phyloP scores from a whole-genome alignment of 1,284 basidiomycete species.

The Boletus semigastroideus region DNA sequence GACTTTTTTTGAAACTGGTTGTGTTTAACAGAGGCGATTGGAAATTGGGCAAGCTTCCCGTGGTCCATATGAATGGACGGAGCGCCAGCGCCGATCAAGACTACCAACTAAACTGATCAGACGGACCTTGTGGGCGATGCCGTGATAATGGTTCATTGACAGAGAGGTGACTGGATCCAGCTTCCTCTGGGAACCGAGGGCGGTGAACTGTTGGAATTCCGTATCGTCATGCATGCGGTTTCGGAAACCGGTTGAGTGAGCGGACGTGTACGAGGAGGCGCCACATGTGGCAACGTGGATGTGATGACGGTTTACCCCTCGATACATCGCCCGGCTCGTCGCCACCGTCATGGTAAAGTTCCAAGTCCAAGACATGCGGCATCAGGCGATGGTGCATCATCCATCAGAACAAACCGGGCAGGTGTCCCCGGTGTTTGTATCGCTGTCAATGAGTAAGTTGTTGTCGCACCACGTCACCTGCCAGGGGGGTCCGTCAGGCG shows the following conservation, averaged over 20 bases:
- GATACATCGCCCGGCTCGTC: slow-evolving; percentile 19
- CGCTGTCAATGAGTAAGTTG: slow-evolving; percentile 7
- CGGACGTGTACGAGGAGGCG: background rate
- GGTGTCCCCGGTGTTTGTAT: slow-evolving; percentile 11
- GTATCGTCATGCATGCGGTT: background rate
- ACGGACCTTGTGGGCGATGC: slow-evolving; percentile 16
- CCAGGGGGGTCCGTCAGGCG: too few species aligned
- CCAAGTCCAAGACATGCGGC: slow-evolving; percentile 1
- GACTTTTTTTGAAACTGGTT: slow-evolving; percentile 14
- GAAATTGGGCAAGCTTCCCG: slow-evolving; percentile 23
- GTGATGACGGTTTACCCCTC: slow-evolving; percentile 1
- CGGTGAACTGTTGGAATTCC: background rate
- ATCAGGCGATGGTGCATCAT: slow-evolving; percentile 2
- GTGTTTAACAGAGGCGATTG: slow-evolving; percentile 13
- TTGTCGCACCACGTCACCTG: background rate
- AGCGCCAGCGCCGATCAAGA: slow-evolving; percentile 25
- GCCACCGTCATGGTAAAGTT: slow-evolving; percentile 17
- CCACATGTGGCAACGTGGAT: slow-evolving; percentile 15
- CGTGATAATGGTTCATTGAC: slow-evolving; percentile 7
- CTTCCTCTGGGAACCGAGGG: slow-evolving; percentile 14
- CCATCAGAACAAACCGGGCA: slow-evolving; percentile 18
- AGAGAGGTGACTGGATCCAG: slow-evolving; percentile 3
- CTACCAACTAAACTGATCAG: slow-evolving; percentile 14
- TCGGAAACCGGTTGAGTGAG: background rate
- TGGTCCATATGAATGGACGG: slow-evolving; percentile 11